Base-by-base conservation (phyloP, 495 filamentous ascomycete genomes). In the Penicillium longicatenatum region DNA sequence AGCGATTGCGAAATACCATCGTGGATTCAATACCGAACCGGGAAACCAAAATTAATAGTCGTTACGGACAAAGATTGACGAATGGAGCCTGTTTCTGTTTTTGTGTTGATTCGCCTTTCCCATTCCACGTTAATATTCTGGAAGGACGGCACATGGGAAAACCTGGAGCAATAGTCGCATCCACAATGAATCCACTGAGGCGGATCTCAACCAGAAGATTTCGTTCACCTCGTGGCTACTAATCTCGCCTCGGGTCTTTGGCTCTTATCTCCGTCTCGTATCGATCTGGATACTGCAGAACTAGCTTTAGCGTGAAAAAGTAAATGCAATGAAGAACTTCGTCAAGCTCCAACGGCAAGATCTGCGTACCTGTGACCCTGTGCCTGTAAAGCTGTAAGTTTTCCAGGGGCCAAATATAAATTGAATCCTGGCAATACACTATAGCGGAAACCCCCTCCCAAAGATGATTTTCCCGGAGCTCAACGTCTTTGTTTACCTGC, bases 141-240 rank as follows among this genome's bases (percentile, higher is more conserved):
- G 50, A 37, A 58, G 31, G 37, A 53, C 52, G 52, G 52, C 51
- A 50, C 41, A 39, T 56, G 50, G 30, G 19, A 59, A 59, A 57
- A 58, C 48, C 60, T 56, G 57, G 60, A 66, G 58, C 58, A 37
- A 65, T 58, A 60, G 58, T 58, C 39, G 35, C 62, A 57, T 65
- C 62, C 62, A 67, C 65, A 6, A 16, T 6, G 51, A 30, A 54
- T 39, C 65, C 65, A 62, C 62, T 41, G 19, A 19, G 42, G 56
- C 53, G 61, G 65, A 67, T 67, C 65, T 62, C 57, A 64, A 60
- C 55, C 51, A 51, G 31, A 39, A 51, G 47, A 55, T 41, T 50
- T 60, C 41, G 42, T 30, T 48, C 49, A 49, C 57, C 61, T 49
- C 47, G 55, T 59, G 52, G 55, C 52, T 62, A 42, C 6, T 17